Conservation (phyloP, 2,329 filamentous ascomycete species). For the Alternaria metachromatica region DNA sequence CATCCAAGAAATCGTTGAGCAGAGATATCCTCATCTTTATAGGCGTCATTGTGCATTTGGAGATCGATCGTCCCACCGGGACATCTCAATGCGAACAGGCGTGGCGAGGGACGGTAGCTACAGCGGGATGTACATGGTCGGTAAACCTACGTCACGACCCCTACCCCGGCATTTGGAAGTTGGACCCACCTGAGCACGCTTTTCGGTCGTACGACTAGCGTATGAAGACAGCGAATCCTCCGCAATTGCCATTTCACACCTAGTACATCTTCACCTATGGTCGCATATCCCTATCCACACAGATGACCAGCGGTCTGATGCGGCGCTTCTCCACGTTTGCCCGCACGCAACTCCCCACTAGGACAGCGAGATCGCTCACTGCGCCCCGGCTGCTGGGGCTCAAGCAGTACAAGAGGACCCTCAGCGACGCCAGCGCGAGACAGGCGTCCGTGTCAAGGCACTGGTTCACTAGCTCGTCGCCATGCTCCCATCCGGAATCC, state of each 20-base stretch:
- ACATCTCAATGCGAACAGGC: constrained; percentile 12
- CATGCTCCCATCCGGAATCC: constrained; percentile 30
- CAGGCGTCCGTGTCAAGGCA: constrained; percentile 46
- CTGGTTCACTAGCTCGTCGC: constrained; percentile 54
- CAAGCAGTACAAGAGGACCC: constrained; percentile 42
- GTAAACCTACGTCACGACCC: constrained; percentile 28
- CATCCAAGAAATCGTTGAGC: neutral
- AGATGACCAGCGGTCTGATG: constrained; percentile 55
- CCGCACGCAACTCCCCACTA: constrained; percentile 40
- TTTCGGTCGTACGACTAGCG: constrained; percentile 13
- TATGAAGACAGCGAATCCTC: constrained; percentile 6
- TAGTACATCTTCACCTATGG: constrained; percentile 31
- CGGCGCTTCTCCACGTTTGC: constrained; percentile 54
- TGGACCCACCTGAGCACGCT: constrained; percentile 13
- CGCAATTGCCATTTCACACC: constrained; percentile 5
- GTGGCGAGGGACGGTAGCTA: constrained; percentile 10
- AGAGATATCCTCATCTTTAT: constrained; percentile 7
- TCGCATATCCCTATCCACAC: constrained; percentile 35
- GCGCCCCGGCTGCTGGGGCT: constrained; percentile 38
- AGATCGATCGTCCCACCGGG: constrained; percentile 13
- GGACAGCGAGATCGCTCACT: constrained; percentile 27
- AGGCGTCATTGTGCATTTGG: constrained; percentile 13
- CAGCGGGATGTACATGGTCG: constrained; percentile 5
- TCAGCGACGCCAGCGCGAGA: constrained; percentile 41
- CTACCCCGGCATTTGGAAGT: constrained; percentile 10